phyloP scores from a whole-genome alignment of 345 rosid species.

The Carallia pectinifolia region DNA sequence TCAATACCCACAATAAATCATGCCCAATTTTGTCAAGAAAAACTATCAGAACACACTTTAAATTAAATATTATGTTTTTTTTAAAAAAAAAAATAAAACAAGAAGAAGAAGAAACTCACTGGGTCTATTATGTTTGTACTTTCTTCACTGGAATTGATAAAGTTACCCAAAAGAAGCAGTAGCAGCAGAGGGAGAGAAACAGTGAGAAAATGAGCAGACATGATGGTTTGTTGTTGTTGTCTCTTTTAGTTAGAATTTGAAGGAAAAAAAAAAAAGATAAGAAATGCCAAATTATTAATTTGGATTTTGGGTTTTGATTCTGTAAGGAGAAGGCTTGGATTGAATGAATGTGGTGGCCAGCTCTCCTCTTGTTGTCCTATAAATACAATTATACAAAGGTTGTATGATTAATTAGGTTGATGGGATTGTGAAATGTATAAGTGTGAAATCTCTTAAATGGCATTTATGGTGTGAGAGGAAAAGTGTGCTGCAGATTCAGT shows the following conservation, averaged over 20 bases:
- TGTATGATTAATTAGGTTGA: background rate
- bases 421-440: background rate
- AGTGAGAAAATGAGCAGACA: constrained; percentile 10
- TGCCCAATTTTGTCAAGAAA: constrained; percentile 1
- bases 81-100: background rate
- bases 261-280: background rate
- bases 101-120: constrained; percentile 37
- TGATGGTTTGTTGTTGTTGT: too few relatives aligned
- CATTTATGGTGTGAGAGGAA: too few relatives aligned
- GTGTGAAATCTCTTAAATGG: too few relatives aligned
- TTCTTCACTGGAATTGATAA: constrained; percentile 33
- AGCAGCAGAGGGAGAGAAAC: constrained; percentile 32
- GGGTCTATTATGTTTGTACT: constrained; percentile 21
- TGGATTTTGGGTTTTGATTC: background rate
- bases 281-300: too few relatives aligned
- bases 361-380: too few relatives aligned
- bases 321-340: too few relatives aligned
- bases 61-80: too few relatives aligned
- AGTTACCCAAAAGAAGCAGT: constrained; percentile 32
- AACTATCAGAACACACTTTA: background rate
- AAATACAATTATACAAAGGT: background rate
- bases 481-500: too few relatives aligned
- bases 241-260: too few relatives aligned
- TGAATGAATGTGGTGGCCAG: too few relatives aligned
- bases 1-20: constrained; percentile 9